phyloP scores from a whole-genome alignment of 352 stramenopile species.

The Pythium coloratum region DNA sequence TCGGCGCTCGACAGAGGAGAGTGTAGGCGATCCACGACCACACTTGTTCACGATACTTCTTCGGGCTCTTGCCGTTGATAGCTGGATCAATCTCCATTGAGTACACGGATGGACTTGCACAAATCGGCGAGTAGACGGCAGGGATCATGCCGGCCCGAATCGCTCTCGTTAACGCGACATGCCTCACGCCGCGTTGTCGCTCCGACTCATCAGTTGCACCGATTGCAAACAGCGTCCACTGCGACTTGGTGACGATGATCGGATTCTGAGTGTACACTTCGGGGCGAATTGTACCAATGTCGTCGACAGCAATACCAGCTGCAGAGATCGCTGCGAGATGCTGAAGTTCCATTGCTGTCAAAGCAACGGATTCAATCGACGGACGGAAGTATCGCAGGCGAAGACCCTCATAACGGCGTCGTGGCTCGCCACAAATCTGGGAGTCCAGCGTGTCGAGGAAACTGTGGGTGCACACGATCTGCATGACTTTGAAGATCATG shows the following conservation, averaged over 20 bases:
- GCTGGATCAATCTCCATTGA: background rate
- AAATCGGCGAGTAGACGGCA: background rate
- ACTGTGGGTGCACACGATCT: no score
- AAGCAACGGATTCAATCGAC: background rate
- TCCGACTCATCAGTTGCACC: background rate
- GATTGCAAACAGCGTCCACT: background rate
- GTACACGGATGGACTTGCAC: background rate
- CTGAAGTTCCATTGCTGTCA: background rate
- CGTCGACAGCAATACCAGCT: background rate
- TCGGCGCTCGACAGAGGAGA: background rate
- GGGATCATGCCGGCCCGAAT: background rate
- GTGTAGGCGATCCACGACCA: background rate
- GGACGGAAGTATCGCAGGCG: background rate
- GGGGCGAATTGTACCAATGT: background rate
- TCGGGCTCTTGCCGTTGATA: background rate
- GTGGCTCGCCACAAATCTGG: no score
- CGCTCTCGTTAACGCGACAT: background rate
- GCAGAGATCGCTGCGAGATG: background rate
- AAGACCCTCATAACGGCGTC: background rate
- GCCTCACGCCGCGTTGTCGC: background rate
- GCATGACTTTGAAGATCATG: no score
- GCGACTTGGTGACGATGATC: background rate
- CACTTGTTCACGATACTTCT: background rate
- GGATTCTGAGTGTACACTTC: background rate
- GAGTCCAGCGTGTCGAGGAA: no score